These are phyloP conservation scores for Suillus paluster DNA, from an alignment of 768 basidiomycete species.

Conservation along the genomic window DNA sequence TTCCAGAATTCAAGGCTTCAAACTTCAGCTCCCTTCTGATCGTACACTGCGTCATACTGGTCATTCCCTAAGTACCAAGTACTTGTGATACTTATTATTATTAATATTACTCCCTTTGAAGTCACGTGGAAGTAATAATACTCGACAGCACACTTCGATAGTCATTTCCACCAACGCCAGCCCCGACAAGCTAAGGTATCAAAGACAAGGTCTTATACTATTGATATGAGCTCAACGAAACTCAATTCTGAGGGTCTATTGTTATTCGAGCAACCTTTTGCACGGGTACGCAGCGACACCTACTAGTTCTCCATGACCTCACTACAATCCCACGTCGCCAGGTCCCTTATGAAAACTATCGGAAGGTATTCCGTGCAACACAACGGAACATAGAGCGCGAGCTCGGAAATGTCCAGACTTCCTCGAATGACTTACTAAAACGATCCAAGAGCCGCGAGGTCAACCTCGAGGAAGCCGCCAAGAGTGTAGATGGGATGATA, in stretches of 20 bases:
- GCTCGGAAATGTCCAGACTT: constrained; percentile 58
- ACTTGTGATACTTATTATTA: neutral
- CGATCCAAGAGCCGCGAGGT: constrained; percentile 43
- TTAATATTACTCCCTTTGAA: no score
- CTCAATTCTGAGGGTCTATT: constrained; percentile 74
- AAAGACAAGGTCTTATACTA: constrained; percentile 12
- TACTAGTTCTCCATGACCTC: constrained; percentile 14
- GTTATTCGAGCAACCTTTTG: constrained; percentile 86
- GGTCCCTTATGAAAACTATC: constrained; percentile 91
- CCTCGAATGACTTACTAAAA: constrained; percentile 63
- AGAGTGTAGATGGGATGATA: constrained; percentile 77
- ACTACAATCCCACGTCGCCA: constrained; percentile 35
- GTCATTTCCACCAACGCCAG: neutral
- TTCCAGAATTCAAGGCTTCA: neutral
- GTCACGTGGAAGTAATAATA: constrained; percentile 28
- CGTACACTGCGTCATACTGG: neutral
- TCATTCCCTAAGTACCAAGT: neutral
- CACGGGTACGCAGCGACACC: constrained; percentile 50
- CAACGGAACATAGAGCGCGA: constrained; percentile 86
- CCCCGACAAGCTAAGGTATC: neutral
- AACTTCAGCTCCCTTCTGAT: neutral
- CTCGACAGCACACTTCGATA: constrained; percentile 20
- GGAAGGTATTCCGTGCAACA: constrained; percentile 83
- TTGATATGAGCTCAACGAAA: constrained; percentile 46
- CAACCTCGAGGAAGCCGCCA: constrained; percentile 55